Evolutionary conservation across 345 rosid species (phyloP).

Genomic region (Cardiospermum halicacabum): DNA sequence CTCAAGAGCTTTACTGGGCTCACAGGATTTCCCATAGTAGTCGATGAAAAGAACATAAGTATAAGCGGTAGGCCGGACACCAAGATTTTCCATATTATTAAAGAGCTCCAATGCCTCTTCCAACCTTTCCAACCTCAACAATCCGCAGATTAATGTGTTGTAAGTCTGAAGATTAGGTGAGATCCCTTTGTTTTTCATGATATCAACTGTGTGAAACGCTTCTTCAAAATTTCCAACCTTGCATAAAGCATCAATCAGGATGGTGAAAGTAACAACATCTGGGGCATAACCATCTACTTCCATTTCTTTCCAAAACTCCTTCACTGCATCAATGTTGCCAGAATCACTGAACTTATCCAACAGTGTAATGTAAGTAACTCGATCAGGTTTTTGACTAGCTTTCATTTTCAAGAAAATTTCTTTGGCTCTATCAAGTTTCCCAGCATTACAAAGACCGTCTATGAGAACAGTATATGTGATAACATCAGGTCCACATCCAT

Average conservation of each 20-base stretch:
- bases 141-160: slow-evolving; percentile 73
- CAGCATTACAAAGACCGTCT: slow-evolving; percentile 76
- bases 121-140: slow-evolving; percentile 52
- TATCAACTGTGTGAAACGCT: slow-evolving; percentile 59
- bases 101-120: slow-evolving; percentile 61
- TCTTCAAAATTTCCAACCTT: slow-evolving; percentile 51
- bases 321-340: slow-evolving; percentile 64
- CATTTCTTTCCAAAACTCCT: slow-evolving; percentile 81
- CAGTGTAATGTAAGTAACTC: slow-evolving; percentile 73
- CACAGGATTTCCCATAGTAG: slow-evolving; percentile 81
- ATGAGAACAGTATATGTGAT: slow-evolving; percentile 85
- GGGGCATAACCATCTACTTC: slow-evolving; percentile 73
- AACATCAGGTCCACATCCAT: slow-evolving; percentile 86
- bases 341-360: slow-evolving; percentile 68
- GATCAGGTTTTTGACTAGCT: slow-evolving; percentile 72
- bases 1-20: slow-evolving; percentile 56
- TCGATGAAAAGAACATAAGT: slow-evolving; percentile 82
- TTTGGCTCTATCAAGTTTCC: slow-evolving; percentile 59
- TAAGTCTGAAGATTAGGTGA: slow-evolving; percentile 80
- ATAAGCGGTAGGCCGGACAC: slow-evolving; percentile 66
- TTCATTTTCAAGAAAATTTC: slow-evolving; percentile 69
- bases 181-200: slow-evolving; percentile 57
- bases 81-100: slow-evolving; percentile 51
- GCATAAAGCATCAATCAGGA: slow-evolving; percentile 71
- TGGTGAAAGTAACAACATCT: slow-evolving; percentile 77